Evolutionary conservation across 2,329 filamentous ascomycete genomes (phyloP).

Genomic region (Epichloe uncinata): DNA sequence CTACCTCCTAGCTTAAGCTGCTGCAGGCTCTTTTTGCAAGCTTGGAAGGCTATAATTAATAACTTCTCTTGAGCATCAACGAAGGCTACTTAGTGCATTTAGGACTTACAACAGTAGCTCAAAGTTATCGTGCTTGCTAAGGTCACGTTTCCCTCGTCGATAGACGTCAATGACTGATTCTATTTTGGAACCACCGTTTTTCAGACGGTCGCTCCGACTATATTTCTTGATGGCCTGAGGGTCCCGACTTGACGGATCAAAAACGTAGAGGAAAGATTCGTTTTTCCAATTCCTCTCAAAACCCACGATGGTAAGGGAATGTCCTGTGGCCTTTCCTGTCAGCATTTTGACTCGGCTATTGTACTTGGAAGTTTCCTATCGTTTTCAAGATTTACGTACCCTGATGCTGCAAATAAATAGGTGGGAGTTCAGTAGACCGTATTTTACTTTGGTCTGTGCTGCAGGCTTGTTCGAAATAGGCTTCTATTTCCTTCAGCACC

Average conservation of each 20-base stretch:
- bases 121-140: constrained; percentile 61
- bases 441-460: constrained; percentile 42
- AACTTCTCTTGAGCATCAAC: not conserved
- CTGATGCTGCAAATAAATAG: constrained; percentile 81
- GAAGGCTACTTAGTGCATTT: not conserved
- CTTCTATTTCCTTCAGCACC: constrained; percentile 55
- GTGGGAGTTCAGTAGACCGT: constrained; percentile 58
- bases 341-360: not conserved
- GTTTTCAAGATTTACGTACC: constrained; percentile 27
- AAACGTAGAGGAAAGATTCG: constrained; percentile 60
- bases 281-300: constrained; percentile 58
- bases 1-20: no score
- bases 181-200: constrained; percentile 24
- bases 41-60: not conserved
- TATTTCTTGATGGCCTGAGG: constrained; percentile 48
- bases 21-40: not conserved
- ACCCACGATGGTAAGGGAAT: constrained; percentile 83
- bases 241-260: constrained; percentile 74
- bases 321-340: constrained; percentile 34
- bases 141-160: constrained; percentile 53
- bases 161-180: constrained; percentile 53
- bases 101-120: constrained; percentile 59
- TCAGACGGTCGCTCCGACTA: constrained; percentile 31
- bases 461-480: constrained; percentile 54
- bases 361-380: not conserved